These are phyloP conservation scores for Onygenales sp. DNA, from an alignment of 2,329 filamentous ascomycete genomes.

Conservation along the genomic window DNA sequence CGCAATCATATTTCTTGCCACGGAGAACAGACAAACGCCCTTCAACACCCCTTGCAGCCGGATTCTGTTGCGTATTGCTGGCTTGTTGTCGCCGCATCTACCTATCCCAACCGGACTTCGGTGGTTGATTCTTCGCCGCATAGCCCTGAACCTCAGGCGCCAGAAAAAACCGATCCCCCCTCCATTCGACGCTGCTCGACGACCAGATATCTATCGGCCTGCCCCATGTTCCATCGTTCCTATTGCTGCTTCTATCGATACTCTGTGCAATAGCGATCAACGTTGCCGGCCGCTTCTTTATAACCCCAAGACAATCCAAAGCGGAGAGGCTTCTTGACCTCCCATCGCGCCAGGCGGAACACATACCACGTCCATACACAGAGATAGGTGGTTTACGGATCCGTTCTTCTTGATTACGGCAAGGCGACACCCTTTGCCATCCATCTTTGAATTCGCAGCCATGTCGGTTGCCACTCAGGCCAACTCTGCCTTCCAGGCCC, in stretches of 20 bases:
- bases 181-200: not conserved
- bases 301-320: not conserved
- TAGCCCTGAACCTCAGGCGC: not conserved
- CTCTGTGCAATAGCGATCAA: slow-evolving; percentile 12
- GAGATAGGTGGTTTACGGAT: too few relatives aligned
- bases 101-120: not conserved
- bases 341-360: not conserved
- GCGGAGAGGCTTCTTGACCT: too few relatives aligned
- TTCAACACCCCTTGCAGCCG: too few relatives aligned
- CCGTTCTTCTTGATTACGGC: not conserved
- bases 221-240: slow-evolving; percentile 11
- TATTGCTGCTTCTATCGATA: slow-evolving; percentile 17
- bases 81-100: not conserved
- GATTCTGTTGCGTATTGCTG: too few relatives aligned
- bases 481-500: slow-evolving; percentile 38
- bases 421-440: not conserved
- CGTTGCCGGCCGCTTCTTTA: not conserved
- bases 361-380: too few relatives aligned
- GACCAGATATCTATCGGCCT: not conserved
- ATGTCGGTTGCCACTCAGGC: slow-evolving; percentile 36
- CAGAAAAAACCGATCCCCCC: not conserved
- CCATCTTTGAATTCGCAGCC: slow-evolving; percentile 8
- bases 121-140: not conserved
- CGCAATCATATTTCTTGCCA: too few relatives aligned
- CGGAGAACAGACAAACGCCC: too few relatives aligned